Evolutionary conservation across 2,329 filamentous ascomycete species (phyloP), one percentile per base, ranked within the genome.

Genomic region (Sphaerulina populicola): DNA sequence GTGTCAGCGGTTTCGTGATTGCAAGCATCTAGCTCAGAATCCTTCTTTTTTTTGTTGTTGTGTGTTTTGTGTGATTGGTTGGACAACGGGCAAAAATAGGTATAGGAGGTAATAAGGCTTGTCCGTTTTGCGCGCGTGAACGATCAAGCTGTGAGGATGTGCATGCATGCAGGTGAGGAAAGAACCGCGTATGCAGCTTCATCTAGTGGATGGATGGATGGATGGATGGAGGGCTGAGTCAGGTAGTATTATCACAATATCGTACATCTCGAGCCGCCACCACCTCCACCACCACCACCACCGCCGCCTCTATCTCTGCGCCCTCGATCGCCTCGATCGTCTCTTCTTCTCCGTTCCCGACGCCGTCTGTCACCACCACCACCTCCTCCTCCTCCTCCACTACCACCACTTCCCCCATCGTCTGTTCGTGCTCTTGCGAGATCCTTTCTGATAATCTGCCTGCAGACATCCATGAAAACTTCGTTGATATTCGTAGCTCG

Each of bases 401-500:
- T 4, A 4, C 23, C 6, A 7, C 23, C 23, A 27, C 23, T 6
- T 27, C 23, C 23, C 6, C 23, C 23, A 29, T 55, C 52, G 12
- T 55, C 57, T 37, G 56, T 49, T 45, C 60, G 43, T 45, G 51
- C 56, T 53, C 52, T 55, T 48, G 57, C 54, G 21, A 63, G 27
- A 49, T 68, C 66, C 54, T 62, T 62, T 23, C 65, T 56, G 9
- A 69, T 67, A 23, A 68, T 68, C 60, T 69, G 67, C 58, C 67
- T 56, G 54, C 65, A 68, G 30, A 69, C 65, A 56, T 69, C 67
- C 42, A 68, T 61, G 69, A 94, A 95, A 42, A 90, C 87, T 67
- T 94, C 89, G 61, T 94, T 88, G 12, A 95, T 89, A 61, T 95
- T 95, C 57, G 85, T 86, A 64, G 84, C 77, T 61, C 86, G 82